These are phyloP conservation scores for Myriosclerotinia scirpicola DNA, from an alignment of 2,329 filamentous ascomycete species.

Conservation along the genomic window DNA sequence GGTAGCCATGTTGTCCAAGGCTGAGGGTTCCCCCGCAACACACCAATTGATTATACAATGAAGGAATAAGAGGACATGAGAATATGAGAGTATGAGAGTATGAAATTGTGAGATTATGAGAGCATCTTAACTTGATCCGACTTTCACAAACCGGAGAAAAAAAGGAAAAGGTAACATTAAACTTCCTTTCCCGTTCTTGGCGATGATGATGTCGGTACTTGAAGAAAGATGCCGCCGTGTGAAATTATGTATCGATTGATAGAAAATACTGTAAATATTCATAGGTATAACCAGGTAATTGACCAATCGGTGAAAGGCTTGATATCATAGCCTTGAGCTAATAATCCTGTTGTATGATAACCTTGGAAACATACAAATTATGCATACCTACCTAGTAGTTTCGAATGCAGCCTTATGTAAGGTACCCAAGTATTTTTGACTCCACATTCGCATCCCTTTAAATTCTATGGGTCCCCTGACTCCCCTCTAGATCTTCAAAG, in stretches of 20 bases:
- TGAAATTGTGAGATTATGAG: neutral
- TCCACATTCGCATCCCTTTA: neutral
- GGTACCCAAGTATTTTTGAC: no score
- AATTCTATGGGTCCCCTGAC: no score
- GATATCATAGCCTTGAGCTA: neutral
- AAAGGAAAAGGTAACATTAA: neutral
- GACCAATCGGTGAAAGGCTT: neutral
- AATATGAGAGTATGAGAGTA: neutral
- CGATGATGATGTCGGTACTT: neutral
- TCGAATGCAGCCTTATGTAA: neutral
- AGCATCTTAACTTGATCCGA: neutral
- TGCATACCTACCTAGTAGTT: neutral
- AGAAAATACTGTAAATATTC: no score
- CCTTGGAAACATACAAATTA: neutral
- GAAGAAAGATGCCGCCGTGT: neutral
- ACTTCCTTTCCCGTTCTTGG: conserved; percentile 7
- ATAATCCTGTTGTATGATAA: neutral
- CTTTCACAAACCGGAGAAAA: neutral
- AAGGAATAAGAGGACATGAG: neutral
- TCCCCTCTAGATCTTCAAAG: no score
- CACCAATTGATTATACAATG: neutral
- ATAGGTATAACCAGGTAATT: neutral
- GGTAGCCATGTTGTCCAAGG: conserved; percentile 9
- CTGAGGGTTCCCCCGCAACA: neutral
- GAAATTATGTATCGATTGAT: neutral